These are phyloP conservation scores for Saccharomycopsis hybrid DNA, from an alignment of 1,139 yeast genomes.

Conservation along the genomic window DNA sequence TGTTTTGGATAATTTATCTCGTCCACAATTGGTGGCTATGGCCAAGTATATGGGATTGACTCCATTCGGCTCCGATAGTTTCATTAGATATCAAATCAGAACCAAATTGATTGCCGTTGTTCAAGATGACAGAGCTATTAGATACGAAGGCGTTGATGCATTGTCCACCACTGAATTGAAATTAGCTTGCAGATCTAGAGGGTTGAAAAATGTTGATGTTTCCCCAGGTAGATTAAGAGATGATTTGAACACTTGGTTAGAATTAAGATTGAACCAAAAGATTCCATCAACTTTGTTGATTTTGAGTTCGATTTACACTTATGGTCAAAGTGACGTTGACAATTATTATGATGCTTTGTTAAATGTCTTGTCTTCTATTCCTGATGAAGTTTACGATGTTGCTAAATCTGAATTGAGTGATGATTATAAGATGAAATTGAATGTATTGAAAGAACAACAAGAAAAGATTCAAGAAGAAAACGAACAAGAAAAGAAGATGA, in stretches of 20 bases:
- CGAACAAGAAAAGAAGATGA: constrained; percentile 68
- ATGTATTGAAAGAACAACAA: constrained; percentile 91
- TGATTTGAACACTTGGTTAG: constrained; percentile 82
- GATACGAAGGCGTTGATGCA: constrained; percentile 88
- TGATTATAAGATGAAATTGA: constrained; percentile 76
- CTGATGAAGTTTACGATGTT: constrained; percentile 72
- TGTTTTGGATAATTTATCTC: constrained; percentile 84
- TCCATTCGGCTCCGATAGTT: constrained; percentile 91
- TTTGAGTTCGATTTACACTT: constrained; percentile 83
- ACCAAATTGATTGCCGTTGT: constrained; percentile 86
- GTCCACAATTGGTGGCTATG: constrained; percentile 89
- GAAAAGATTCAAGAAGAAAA: constrained; percentile 90
- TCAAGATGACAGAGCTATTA: constrained; percentile 86
- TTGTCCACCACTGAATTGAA: constrained; percentile 77
- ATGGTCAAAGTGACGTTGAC: constrained; percentile 55
- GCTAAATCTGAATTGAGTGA: constrained; percentile 92
- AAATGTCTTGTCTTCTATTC: constrained; percentile 84
- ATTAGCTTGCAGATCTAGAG: constrained; percentile 89
- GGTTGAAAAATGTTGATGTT: constrained; percentile 74
- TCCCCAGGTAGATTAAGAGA: constrained; percentile 79
- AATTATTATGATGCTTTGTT: constrained; percentile 81
- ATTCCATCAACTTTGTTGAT: constrained; percentile 88
- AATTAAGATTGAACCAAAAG: constrained; percentile 80
- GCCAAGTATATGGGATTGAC: constrained; percentile 86
- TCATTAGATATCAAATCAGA: constrained; percentile 89